Conservation (phyloP, 352 stramenopile species). For the Globisporangium parvum region DNA sequence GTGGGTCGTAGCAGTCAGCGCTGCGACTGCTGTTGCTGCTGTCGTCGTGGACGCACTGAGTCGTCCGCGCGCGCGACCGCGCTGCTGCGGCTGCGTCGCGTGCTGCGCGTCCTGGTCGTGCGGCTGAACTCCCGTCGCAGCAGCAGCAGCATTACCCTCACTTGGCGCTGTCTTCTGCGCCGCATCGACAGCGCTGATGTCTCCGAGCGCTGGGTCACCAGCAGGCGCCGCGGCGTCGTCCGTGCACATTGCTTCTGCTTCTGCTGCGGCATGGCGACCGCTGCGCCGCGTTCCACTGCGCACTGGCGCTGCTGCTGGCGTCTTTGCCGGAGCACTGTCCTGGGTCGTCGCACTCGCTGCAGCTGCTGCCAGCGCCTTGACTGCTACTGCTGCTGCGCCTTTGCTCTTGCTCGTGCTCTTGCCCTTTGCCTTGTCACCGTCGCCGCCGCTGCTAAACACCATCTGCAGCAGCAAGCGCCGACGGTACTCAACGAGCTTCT, state of each 20-base stretch:
- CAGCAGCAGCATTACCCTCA: background rate
- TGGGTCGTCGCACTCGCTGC: background rate
- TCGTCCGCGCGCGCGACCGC: too few species aligned
- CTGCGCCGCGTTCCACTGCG: background rate
- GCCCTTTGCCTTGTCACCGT: slow-evolving; percentile 1
- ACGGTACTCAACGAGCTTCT: slow-evolving; percentile 28
- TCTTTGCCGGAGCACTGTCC: background rate
- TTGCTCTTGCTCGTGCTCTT: slow-evolving; percentile 2
- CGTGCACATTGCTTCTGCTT: background rate
- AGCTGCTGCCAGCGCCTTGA: background rate
- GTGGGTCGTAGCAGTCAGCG: too few species aligned
- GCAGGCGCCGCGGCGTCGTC: background rate
- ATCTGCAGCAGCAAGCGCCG: slow-evolving; percentile 37
- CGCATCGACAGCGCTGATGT: background rate
- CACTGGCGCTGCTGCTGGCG: background rate
- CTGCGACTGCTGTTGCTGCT: too few species aligned
- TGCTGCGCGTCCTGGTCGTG: too few species aligned
- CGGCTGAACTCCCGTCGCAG: background rate
- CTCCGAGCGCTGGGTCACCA: background rate
- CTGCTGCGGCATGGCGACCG: background rate
- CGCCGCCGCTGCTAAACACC: slow-evolving; percentile 26
- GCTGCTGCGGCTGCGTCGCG: too few species aligned
- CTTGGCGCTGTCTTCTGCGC: background rate
- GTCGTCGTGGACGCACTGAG: too few species aligned
- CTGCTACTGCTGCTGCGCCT: background rate